These are phyloP conservation scores for Candida suzukii DNA, from an alignment of 805 yeast species.

Conservation along the genomic window DNA sequence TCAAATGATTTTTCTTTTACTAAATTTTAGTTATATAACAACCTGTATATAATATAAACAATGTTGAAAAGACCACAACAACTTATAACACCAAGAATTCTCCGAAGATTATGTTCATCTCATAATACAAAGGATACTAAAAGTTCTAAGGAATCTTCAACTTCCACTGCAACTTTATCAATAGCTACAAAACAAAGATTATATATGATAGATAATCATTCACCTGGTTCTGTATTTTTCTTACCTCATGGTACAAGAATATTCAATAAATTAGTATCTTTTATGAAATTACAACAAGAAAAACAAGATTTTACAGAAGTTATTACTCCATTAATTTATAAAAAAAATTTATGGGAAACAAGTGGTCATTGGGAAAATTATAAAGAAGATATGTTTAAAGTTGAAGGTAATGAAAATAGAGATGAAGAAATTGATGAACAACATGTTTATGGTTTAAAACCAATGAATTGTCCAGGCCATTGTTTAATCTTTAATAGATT, in stretches of 20 bases:
- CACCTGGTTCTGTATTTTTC: slow-evolving; percentile 92
- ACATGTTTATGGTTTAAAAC: slow-evolving; percentile 68
- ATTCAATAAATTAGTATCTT: slow-evolving; percentile 68
- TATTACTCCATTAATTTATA: slow-evolving; percentile 83
- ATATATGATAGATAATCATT: slow-evolving; percentile 68
- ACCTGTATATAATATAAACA: background rate
- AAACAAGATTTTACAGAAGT: slow-evolving; percentile 87
- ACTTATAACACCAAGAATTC: background rate
- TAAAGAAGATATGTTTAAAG: slow-evolving; percentile 89
- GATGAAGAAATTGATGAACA: slow-evolving; percentile 30
- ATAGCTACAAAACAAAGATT: slow-evolving; percentile 65
- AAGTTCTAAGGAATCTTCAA: slow-evolving; percentile 22
- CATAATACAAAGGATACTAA: background rate
- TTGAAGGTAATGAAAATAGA: slow-evolving; percentile 46
- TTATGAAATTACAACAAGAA: slow-evolving; percentile 80
- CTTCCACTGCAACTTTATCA: slow-evolving; percentile 27
- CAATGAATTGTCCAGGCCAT: slow-evolving; percentile 76
- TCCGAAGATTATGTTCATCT: slow-evolving; percentile 5
- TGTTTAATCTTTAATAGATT: slow-evolving; percentile 73
- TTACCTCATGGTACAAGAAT: slow-evolving; percentile 88
- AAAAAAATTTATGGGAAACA: slow-evolving; percentile 75
- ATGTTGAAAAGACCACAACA: background rate
- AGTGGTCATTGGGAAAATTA: slow-evolving; percentile 97
- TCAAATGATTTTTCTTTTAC: too few species aligned
- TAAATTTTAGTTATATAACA: too few species aligned